phyloP scores from a whole-genome alignment of 345 rosid species.

The Dovyalis caffra region DNA sequence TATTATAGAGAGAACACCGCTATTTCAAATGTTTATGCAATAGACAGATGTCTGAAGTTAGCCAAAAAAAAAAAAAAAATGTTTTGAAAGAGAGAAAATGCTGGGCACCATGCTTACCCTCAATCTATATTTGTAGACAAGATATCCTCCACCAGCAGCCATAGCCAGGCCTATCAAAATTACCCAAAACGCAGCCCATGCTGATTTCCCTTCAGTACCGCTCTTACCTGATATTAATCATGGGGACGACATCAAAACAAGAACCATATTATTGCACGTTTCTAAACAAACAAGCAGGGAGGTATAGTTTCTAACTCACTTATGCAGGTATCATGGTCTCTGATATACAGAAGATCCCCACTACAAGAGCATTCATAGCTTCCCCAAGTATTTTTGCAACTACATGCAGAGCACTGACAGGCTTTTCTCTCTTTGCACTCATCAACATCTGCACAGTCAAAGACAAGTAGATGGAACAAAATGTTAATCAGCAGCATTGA shows the following conservation, averaged over 20 bases:
- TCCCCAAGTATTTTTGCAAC: conserved; percentile 94
- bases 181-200: conserved; percentile 94
- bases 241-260: conserved; percentile 12
- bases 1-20: not conserved
- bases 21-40: not conserved
- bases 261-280: not conserved
- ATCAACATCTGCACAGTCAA: conserved; percentile 58
- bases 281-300: not conserved
- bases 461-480: not conserved
- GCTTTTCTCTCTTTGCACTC: conserved; percentile 96
- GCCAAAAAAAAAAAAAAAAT: not conserved
- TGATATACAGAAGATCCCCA: conserved; percentile 79
- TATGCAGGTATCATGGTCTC: conserved; percentile 96
- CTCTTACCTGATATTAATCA: conserved; percentile 58
- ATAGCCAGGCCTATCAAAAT: conserved; percentile 72
- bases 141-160: conserved; percentile 84
- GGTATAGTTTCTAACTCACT: conserved; percentile 44
- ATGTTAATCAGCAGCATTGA: not conserved
- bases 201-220: conserved; percentile 65
- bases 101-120: conserved; percentile 52
- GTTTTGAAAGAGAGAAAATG: not conserved
- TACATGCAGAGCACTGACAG: conserved; percentile 94
- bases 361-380: conserved; percentile 88
- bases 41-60: not conserved
- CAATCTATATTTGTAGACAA: conserved; percentile 79